Evolutionary conservation across 495 filamentous ascomycete species (phyloP), one percentile per base, ranked within the genome.

Genomic region (Margaritispora aquatica): DNA sequence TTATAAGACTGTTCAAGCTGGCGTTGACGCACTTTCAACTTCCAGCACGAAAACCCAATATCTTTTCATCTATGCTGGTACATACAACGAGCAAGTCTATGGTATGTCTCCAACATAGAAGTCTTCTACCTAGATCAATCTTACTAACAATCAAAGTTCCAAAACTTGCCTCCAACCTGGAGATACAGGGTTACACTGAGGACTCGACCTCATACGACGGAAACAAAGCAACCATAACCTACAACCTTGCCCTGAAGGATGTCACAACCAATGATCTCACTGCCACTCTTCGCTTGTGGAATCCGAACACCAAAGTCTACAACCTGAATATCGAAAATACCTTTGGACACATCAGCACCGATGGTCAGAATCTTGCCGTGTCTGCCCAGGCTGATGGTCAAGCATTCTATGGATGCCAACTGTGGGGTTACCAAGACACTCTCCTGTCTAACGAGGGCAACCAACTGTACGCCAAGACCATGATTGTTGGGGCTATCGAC

Each of bases 41-140:
- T 61, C 48, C 20, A 55, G 51, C 22, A 60, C 47, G 1, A 52
- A 11, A 8, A 38, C 57, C 1, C 83, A 87, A 64, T 80, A 75
- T 63, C 81, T 89, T 67, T 88, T 87, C 75, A 81, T 89, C 67
- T 71, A 82, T 61, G 68, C 73, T 11, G 83, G 83, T 13, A 79
- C 77, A 29, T 84, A 85, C 70, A 58, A 63, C 0, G 82, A 86
- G 57, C 83, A 85, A 68, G 80, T 84, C n/a, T 77, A 77, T 60
- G n/a, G n/a, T n/a, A n/a, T n/a, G n/a, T n/a, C n/a, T n/a, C n/a
- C n/a, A n/a, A n/a, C n/a, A n/a, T n/a, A n/a, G n/a, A n/a, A n/a
- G n/a, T n/a, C n/a, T n/a, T n/a, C n/a, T n/a, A n/a, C n/a, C n/a
- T n/a, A n/a, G n/a, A n/a, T n/a, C n/a, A n/a, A n/a, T n/a, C n/a